Base-by-base conservation (phyloP, 257 asterid species). In the Lycium ferocissimum region DNA sequence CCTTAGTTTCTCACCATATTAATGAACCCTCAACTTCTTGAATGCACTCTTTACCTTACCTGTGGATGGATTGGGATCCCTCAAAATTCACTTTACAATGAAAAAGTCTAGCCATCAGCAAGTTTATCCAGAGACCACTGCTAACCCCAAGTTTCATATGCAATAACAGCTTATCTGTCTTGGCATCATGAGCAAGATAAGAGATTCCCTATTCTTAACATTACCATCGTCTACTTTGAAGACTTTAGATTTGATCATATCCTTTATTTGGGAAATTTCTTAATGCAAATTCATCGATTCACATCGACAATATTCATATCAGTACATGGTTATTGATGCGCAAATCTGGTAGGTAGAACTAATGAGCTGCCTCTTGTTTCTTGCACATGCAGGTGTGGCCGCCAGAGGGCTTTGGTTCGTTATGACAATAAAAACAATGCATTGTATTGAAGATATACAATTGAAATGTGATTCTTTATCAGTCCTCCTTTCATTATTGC, bases 341-440 rank as follows among this genome's bases (percentile, higher is more conserved):
- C 20, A 26, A 22, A 75, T 22, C 45, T 75, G 13, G 40, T 47
- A 47, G 10, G 20, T 51, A 75, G 59, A 75, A 75, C 81, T 75
- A 75, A 51, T 40, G 71, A 7, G 71, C 17, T 87, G 83, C 40
- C 54, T 38, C 26, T 18, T 82, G 54, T 73, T 2, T 33, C 26
- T 73, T 63, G 58, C 45, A 38, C 58, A 14, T 87, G 65, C 92
- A 95, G 97, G 98, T 95, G 54, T 96, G 99, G 99, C 99, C 99
- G 54, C 98, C 98, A 22, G 84, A 86, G 59, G 97, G 92, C 73
- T 93, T 96, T 88, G 98, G 98, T 38, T 87, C 89, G 6, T 86
- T 96, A 92, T 79, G 84, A 83, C 91, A 86, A 58, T 85, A 81
- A 86, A 76, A 73, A 62, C 67, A 75, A 26, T 35, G 40, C 17